These are phyloP conservation scores for Citrus reticulata DNA, from an alignment of 345 rosid genomes.

Conservation along the genomic window DNA sequence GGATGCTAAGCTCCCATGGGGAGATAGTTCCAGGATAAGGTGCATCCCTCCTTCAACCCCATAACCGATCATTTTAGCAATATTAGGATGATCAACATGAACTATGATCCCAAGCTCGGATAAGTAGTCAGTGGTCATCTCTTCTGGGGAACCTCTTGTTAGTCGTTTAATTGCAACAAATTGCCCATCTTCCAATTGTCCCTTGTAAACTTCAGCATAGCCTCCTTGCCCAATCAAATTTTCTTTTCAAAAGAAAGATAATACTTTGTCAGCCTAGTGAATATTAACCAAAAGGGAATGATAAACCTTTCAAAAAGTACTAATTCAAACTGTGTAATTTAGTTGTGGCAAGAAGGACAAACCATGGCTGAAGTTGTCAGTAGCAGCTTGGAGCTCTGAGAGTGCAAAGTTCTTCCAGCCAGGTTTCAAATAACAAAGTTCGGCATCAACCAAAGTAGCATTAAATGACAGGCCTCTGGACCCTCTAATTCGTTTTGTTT, in stretches of 20 bases:
- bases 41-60: constrained; percentile 95
- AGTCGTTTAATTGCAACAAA: constrained; percentile 74
- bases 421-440: constrained; percentile 57
- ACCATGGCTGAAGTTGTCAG: constrained; percentile 70
- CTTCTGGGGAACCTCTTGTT: constrained; percentile 63
- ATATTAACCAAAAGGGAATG: background rate
- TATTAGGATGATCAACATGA: constrained; percentile 85
- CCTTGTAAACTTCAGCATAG: constrained; percentile 89
- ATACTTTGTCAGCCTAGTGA: constrained; percentile 3
- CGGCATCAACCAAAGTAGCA: constrained; percentile 46
- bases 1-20: constrained; percentile 84
- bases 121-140: constrained; percentile 59
- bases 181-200: constrained; percentile 49
- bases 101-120: constrained; percentile 95
- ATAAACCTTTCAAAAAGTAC: background rate
- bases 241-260: constrained; percentile 27
- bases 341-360: constrained; percentile 4
- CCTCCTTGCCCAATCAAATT: constrained; percentile 92
- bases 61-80: constrained; percentile 79
- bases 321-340: background rate
- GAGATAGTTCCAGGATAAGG: constrained; percentile 82
- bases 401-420: constrained; percentile 77
- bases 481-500: constrained; percentile 57
- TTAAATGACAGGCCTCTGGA: constrained; percentile 40
- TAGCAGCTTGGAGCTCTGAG: constrained; percentile 64